A percentile compares a stretch with the other conserved stretches of the same genome.
Conservation (phyloP, 495 filamentous ascomycete genomes). For the Friedmanniomyces simplex region DNA sequence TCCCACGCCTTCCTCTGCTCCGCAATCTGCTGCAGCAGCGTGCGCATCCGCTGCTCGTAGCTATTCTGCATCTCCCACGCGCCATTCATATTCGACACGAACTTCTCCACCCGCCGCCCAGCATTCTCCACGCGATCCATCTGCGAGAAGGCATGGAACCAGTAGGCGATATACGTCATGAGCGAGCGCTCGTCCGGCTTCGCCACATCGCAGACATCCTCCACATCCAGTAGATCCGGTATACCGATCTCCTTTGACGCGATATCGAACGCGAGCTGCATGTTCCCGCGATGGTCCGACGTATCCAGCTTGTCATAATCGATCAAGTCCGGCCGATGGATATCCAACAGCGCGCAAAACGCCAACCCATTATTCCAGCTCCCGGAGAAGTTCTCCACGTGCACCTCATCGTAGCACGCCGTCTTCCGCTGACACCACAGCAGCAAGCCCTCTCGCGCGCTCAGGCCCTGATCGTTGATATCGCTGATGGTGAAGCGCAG, state of each 20-base stretch:
- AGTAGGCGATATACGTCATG: constrained; percentile 99
- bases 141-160: constrained; percentile 98
- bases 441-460: constrained; percentile 87
- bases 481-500: constrained; percentile 95
- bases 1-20: constrained; percentile 66
- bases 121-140: constrained; percentile 98
- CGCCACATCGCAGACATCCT: constrained; percentile 94
- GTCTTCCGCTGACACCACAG: constrained; percentile 98
- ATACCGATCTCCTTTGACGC: constrained; percentile 95
- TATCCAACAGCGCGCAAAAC: constrained; percentile 92
- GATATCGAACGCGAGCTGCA: constrained; percentile 94
- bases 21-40: constrained; percentile 61
- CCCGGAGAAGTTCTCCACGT: constrained; percentile 82
- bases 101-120: constrained; percentile 92
- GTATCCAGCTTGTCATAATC: constrained; percentile 93
- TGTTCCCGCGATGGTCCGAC: constrained; percentile 88
- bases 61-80: constrained; percentile 98
- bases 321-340: constrained; percentile 92
- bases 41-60: constrained; percentile 80
- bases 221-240: constrained; percentile 87
- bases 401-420: constrained; percentile 92
- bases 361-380: constrained; percentile 97
- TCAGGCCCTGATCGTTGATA: constrained; percentile 96
- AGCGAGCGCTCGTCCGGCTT: constrained; percentile 91
- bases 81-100: constrained; percentile 97